Conservation (phyloP, 139 green algal genomes). For the Chlamydomonas schloesseri region DNA sequence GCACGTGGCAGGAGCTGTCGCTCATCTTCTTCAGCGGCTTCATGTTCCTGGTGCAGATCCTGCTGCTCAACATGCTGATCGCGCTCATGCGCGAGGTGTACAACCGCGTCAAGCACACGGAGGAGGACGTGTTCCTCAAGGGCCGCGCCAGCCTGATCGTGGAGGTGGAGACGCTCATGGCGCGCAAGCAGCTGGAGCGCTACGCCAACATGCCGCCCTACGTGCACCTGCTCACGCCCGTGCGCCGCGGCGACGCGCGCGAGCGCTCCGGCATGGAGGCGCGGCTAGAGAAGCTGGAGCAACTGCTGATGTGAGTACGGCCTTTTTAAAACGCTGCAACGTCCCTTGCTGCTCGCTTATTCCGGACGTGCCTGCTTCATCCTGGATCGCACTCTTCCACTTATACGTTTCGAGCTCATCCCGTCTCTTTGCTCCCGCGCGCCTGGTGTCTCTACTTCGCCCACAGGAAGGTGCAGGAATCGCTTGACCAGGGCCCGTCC, state of each 20-base stretch:
- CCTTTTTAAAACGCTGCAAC: too few species aligned
- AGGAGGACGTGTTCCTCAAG: slow-evolving; percentile 63
- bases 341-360: too few species aligned
- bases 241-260: slow-evolving; percentile 24
- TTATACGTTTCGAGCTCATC: background rate
- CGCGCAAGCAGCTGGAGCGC: slow-evolving; percentile 42
- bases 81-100: slow-evolving; percentile 64
- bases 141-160: slow-evolving; percentile 59
- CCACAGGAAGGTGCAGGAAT: slow-evolving; percentile 34
- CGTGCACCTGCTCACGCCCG: slow-evolving; percentile 61
- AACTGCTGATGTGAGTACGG: slow-evolving; percentile 50
- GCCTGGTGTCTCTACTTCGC: too few species aligned
- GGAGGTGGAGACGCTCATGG: slow-evolving; percentile 66
- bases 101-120: slow-evolving; percentile 31
- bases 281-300: slow-evolving; percentile 59
- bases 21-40: slow-evolving; percentile 47
- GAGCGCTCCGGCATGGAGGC: slow-evolving; percentile 41
- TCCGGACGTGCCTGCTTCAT: too few species aligned
- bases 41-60: slow-evolving; percentile 53
- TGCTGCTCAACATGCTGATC: slow-evolving; percentile 70
- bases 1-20: slow-evolving; percentile 40
- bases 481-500: slow-evolving; percentile 14
- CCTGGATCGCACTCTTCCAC: too few species aligned
- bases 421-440: too few species aligned
- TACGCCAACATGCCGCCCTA: slow-evolving; percentile 61